These are phyloP conservation scores for Immersiporthe knoxdaviesiana DNA, from an alignment of 2,329 filamentous ascomycete species.

Conservation along the genomic window DNA sequence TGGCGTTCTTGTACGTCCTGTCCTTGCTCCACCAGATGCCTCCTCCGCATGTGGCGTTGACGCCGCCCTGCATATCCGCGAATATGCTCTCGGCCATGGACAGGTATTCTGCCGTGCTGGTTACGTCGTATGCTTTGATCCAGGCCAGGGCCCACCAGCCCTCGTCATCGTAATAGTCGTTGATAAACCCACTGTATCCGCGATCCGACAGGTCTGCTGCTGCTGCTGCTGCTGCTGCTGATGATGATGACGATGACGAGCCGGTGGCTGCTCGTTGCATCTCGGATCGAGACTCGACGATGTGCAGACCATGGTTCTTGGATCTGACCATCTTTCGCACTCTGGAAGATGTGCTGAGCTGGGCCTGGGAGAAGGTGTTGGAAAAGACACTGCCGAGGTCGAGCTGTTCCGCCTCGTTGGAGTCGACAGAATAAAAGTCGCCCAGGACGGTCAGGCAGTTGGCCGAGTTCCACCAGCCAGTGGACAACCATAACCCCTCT, in stretches of 20 bases:
- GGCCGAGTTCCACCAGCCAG: conserved; percentile 76
- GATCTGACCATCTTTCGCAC: conserved; percentile 43
- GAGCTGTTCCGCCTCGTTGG: conserved; percentile 41
- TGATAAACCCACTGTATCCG: conserved; percentile 52
- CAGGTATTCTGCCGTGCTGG: conserved; percentile 51
- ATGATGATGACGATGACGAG: conserved; percentile 14
- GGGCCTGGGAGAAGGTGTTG: conserved; percentile 52
- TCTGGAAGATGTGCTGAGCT: conserved; percentile 41
- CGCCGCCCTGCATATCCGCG: conserved; percentile 55
- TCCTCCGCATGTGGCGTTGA: conserved; percentile 51
- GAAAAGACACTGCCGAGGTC: conserved; percentile 46
- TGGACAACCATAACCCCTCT: conserved; percentile 66
- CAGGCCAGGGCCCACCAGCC: conserved; percentile 66
- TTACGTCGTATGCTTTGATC: conserved; percentile 59
- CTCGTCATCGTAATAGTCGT: conserved; percentile 64
- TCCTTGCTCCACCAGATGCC: conserved; percentile 63
- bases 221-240: no score
- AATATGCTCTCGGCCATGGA: conserved; percentile 56
- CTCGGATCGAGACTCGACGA: conserved; percentile 45
- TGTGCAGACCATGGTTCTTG: conserved; percentile 36
- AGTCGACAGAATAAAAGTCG: conserved; percentile 51
- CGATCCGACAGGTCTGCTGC: conserved; percentile 35
- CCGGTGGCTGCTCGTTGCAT: conserved; percentile 31
- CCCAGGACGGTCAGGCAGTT: conserved; percentile 67
- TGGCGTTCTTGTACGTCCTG: conserved; percentile 53